Evolutionary conservation across 768 basidiomycete genomes (phyloP), one percentile per base, ranked within the genome.

Genomic region (Hortiboletus flavorubellus): DNA sequence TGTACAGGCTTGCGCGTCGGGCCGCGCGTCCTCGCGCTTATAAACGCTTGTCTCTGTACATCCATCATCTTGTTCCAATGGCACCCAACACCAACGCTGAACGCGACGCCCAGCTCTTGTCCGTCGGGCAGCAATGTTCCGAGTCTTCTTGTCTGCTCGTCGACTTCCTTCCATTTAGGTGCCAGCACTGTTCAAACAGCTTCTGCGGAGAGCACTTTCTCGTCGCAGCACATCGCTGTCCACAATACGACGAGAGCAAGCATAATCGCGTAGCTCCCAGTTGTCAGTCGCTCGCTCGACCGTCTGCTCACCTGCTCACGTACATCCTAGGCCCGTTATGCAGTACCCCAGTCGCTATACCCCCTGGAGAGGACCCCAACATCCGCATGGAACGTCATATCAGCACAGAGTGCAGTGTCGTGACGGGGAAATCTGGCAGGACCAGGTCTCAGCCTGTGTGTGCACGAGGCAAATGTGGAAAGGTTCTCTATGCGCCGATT

Each of bases 121-220:
- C 75, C 39, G 69, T 93, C 59, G 89, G 89, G 8, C 78, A 81
- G 54, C 86, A 89, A 63, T 93, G 91, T 71, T 82, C 86, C 14
- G 76, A 82, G 48, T 67, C 80, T 0, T 71, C 80, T 1, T 93
- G 91, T 72, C 70, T 77, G 30, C 79, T 89, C 58, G 80, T 92
- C 65, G 91, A 93, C 75, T 93, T 92, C 61, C 75, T 93, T 11
- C 91, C 91, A 0, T 88, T 93, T 78, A 88, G 86, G 71, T 94
- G 91, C 68, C 85, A 89, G 47, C 89, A 91, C 63, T 94, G 91
- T 68, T 65, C 77, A 14, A 69, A 77, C 15, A 75, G 78, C 0
- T 93, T 84, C 73, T 94, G 92, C 62, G 82, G 83, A 40, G 87
- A 91, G 12, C 91, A 94, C 65, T 93, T 86, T 74, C 80, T 80